A percentile compares a stretch with the other conserved stretches of the same genome.
Evolutionary conservation across 805 yeast genomes (phyloP).

Genomic region (Soucietia sequanensis): DNA sequence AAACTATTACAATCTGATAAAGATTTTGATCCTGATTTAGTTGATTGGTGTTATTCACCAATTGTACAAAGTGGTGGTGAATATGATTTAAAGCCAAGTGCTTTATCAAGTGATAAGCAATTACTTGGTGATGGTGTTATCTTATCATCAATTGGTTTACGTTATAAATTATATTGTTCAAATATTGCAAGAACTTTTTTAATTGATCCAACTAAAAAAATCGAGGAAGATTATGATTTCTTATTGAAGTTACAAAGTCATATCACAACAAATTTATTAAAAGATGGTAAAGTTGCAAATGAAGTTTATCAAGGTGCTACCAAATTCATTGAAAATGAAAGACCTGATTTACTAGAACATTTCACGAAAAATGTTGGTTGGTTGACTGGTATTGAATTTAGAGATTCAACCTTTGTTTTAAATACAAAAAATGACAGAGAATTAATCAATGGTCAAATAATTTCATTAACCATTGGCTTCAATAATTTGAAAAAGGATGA

Average conservation of each 20-base stretch:
- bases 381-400: conserved; percentile 83
- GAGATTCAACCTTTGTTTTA: conserved; percentile 74
- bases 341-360: conserved; percentile 61
- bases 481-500: conserved; percentile 52
- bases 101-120: conserved; percentile 65
- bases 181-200: conserved; percentile 84
- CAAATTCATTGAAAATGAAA: conserved; percentile 52
- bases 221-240: conserved; percentile 78
- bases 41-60: conserved; percentile 95
- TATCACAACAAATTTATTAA: conserved; percentile 53
- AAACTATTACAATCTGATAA: conserved; percentile 46
- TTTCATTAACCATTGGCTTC: conserved; percentile 78
- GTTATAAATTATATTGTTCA: conserved; percentile 87
- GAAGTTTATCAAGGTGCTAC: conserved; percentile 64
- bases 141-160: conserved; percentile 76
- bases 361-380: conserved; percentile 85
- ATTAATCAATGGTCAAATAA: conserved; percentile 69
- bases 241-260: conserved; percentile 67
- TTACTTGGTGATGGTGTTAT: conserved; percentile 74
- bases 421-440: conserved; percentile 69
- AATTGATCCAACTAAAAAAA: conserved; percentile 81
- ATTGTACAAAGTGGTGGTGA: conserved; percentile 85
- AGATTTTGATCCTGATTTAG: conserved; percentile 70
- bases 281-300: conserved; percentile 66
- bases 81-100: conserved; percentile 81